These are phyloP conservation scores for Ophiostoma pallidulum DNA, from an alignment of 2,329 filamentous ascomycete genomes.

Conservation along the genomic window DNA sequence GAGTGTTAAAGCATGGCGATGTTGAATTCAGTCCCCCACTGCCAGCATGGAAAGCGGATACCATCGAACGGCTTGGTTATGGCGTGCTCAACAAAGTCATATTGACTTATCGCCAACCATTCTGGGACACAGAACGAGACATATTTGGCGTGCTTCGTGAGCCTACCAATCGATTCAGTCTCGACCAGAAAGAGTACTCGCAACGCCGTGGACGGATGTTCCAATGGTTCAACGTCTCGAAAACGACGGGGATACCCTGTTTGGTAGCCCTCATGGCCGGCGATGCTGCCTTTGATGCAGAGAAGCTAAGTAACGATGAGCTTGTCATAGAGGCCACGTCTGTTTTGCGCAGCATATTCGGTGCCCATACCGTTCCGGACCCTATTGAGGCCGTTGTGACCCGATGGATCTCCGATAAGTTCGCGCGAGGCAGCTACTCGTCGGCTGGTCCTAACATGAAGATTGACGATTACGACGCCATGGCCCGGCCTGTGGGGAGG, in stretches of 20 bases:
- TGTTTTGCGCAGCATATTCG: constrained; percentile 69
- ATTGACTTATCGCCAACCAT: constrained; percentile 76
- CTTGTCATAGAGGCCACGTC: constrained; percentile 73
- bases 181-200: constrained; percentile 71
- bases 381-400: constrained; percentile 85
- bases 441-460: constrained; percentile 77
- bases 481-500: constrained; percentile 67
- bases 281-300: constrained; percentile 82
- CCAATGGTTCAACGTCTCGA: constrained; percentile 93
- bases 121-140: constrained; percentile 83
- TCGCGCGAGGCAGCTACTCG: constrained; percentile 91
- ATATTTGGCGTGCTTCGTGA: constrained; percentile 89
- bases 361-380: constrained; percentile 52
- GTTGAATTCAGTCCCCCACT: constrained; percentile 83
- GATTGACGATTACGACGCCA: constrained; percentile 82
- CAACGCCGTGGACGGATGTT: constrained; percentile 83
- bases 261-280: constrained; percentile 92
- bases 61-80: constrained; percentile 78
- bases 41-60: constrained; percentile 75
- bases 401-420: constrained; percentile 82
- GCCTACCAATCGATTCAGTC: constrained; percentile 57
- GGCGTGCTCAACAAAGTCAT: constrained; percentile 94
- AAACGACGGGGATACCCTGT: constrained; percentile 78
- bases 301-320: constrained; percentile 62
- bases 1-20: constrained; percentile 75